Evolutionary conservation across 345 rosid species (phyloP).

Genomic region (Euphorbia tirucalli): DNA sequence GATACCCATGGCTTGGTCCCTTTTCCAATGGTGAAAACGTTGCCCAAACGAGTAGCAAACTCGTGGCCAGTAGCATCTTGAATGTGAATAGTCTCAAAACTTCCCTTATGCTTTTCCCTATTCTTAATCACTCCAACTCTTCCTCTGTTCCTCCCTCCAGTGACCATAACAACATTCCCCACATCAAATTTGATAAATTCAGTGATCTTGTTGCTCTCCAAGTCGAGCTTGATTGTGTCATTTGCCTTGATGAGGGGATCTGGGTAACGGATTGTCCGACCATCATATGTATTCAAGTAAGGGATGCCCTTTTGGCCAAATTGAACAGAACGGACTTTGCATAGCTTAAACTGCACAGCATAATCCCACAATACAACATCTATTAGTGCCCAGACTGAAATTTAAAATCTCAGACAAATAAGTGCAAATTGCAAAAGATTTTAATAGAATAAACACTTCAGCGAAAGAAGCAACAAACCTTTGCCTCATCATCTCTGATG

Average conservation of each 20-base stretch:
- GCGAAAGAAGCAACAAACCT: conserved; percentile 3
- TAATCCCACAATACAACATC: neutral
- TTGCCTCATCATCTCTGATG: conserved; percentile 9
- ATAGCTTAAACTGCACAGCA: conserved; percentile 6
- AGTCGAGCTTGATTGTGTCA: conserved; percentile 4
- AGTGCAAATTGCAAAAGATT: neutral
- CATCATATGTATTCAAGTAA: conserved; percentile 6
- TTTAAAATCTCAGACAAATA: neutral
- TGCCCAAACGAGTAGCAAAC: conserved; percentile 4
- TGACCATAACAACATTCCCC: conserved; percentile 7
- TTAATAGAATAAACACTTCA: neutral
- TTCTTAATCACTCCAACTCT: conserved; percentile 3
- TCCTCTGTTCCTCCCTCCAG: conserved; percentile 12
- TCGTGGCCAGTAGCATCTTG: conserved; percentile 7
- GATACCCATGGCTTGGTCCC: conserved; percentile 10
- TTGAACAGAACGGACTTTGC: conserved; percentile 4
- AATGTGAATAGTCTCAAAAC: conserved; percentile 5
- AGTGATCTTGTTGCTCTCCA: conserved; percentile 8
- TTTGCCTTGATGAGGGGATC: conserved; percentile 11
- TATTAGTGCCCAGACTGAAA: neutral
- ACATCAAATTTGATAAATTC: conserved; percentile 12
- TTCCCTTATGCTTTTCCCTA: conserved; percentile 11
- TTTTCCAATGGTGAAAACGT: conserved; percentile 5
- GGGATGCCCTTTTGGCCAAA: conserved; percentile 13
- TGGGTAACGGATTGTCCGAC: neutral